Base-by-base conservation (phyloP, 345 rosid species). In the Limnanthes douglasii region DNA sequence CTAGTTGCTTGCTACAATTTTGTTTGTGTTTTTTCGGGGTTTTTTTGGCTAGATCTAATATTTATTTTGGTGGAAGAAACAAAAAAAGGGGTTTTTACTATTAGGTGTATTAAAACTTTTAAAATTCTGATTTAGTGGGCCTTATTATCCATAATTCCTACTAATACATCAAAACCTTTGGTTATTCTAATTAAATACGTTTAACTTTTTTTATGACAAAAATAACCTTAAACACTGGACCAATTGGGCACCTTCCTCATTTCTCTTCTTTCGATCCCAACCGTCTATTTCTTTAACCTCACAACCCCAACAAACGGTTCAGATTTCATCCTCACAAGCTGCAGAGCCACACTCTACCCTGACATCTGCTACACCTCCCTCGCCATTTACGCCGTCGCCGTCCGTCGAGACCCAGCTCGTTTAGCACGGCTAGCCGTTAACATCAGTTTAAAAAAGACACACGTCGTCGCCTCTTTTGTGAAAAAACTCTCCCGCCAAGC, bases 331-430 rank as follows among this genome's bases (percentile, higher is more conserved):
- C 90, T 72, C 0, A 21, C 66, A 9, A 74, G 73, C 66, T 86
- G 96, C 74, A 56, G 54, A 59, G 55, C 68, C 9, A 86, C 97
- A 16, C 56, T 78, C 3, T 86, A 86, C 68, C 94, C 86, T 0
- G 82, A 82, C 37, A 28, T 86, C 19, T 86, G 97, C 69, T 82
- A 37, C 59, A 25, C 64, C 38, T 66, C 93, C n/a, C 60, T 86
- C 29, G 39, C 58, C 18, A 70, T 68, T 56, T 78, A 78, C 51
- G 67, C 94, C 50, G 41, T 43, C 35, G 23, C 72, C 23, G 53
- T 82, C 15, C 63, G 64, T 15, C 43, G 65, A 16, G 61, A 62
- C 29, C 85, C 88, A 0, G 62, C 62, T 12, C 66, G 70, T 10
- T 72, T 86, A 5, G 86, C 94, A 6, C 68, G 57, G 2, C 59